Percentiles rank a stretch among this genome's conserved stretches.
phyloP scores from a whole-genome alignment of 441 rosid genomes.

The Adansonia gregorii region DNA sequence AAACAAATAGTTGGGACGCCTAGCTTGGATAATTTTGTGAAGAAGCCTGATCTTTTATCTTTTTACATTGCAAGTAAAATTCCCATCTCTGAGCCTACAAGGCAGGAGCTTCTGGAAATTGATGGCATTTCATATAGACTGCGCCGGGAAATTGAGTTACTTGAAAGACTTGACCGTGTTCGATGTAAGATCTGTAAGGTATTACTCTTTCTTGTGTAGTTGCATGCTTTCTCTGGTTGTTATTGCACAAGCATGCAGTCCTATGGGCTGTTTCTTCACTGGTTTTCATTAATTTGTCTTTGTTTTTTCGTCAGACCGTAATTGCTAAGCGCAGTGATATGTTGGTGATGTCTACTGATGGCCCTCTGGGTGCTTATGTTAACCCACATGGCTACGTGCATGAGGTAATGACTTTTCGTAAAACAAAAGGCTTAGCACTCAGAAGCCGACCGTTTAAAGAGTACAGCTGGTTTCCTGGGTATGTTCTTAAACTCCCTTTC shows the following conservation, averaged over 20 bases:
- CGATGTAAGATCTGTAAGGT: conserved; percentile 87
- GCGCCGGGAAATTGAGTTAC: conserved; percentile 80
- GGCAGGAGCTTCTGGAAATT: conserved; percentile 96
- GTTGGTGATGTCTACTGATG: conserved; percentile 95
- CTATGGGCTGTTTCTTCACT: background rate
- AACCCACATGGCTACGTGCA: conserved; percentile 73
- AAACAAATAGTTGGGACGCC: conserved; percentile 80
- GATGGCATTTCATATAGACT: conserved; percentile 86
- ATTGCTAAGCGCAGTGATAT: conserved; percentile 90
- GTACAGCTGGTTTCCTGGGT: conserved; percentile 99
- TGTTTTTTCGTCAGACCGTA: conserved; percentile 50
- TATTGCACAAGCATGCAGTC: background rate
- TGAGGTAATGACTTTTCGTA: conserved; percentile 75
- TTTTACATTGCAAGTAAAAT: conserved; percentile 91
- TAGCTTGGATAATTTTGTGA: conserved; percentile 65
- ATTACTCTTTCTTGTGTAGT: background rate
- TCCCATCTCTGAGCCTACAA: conserved; percentile 76
- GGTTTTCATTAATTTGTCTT: conserved; percentile 11
- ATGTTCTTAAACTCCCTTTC: conserved; percentile 34
- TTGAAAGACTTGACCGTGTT: conserved; percentile 68
- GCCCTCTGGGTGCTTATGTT: conserved; percentile 95
- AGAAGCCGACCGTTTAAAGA: conserved; percentile 46
- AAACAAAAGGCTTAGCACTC: conserved; percentile 70
- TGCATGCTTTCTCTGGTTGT: background rate
- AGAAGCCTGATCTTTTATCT: conserved; percentile 80